Evolutionary conservation across 2,329 filamentous ascomycete species (phyloP).

Genomic region (Neopestalotiopsis rosae): DNA sequence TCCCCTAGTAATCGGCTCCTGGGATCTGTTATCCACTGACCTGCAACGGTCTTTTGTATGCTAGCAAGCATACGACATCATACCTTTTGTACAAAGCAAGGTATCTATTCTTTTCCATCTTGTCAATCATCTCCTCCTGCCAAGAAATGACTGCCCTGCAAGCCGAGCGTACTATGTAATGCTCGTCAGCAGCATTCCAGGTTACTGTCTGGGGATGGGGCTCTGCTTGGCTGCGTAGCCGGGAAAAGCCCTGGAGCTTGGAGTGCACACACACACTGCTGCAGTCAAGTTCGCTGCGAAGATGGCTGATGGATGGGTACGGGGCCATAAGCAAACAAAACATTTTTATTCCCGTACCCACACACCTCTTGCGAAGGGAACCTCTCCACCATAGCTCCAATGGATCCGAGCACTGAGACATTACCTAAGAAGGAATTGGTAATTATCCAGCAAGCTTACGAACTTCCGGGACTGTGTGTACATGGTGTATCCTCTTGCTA

Average conservation of each 20-base stretch:
- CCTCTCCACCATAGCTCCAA: neutral
- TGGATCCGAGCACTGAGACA: neutral
- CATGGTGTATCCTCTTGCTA: no score
- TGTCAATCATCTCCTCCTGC: neutral
- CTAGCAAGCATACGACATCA: neutral
- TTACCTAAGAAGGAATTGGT: neutral
- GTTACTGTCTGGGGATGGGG: neutral
- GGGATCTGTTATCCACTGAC: neutral
- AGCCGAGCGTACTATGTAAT: neutral
- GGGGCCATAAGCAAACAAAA: neutral
- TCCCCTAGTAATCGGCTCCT: neutral
- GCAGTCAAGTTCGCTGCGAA: no score
- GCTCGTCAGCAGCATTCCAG: neutral
- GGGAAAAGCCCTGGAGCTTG: neutral
- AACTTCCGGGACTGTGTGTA: no score
- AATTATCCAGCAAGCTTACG: no score
- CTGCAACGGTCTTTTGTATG: neutral
- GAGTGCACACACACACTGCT: neutral
- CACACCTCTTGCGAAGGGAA: neutral
- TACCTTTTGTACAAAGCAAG: neutral
- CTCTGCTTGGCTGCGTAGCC: neutral
- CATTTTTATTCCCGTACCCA: neutral
- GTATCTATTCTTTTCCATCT: no score
- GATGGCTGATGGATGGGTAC: neutral
- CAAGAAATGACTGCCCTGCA: neutral